Conservation (phyloP, 75 land plant species). For the Chamaecyparis obtusa region DNA sequence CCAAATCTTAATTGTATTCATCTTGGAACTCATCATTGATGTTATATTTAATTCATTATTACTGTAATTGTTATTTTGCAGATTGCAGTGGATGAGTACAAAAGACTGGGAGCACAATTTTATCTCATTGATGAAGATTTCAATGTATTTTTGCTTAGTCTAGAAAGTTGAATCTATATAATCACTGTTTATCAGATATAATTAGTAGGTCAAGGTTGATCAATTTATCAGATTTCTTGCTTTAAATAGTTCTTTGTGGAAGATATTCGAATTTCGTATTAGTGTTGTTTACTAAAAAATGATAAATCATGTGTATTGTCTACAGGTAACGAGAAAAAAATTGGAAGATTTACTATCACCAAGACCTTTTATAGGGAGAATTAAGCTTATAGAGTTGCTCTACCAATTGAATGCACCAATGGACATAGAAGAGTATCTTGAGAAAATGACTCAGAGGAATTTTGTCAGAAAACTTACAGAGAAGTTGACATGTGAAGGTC, state of each 20-base stretch:
- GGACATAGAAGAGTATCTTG: not conserved
- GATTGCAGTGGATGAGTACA: conserved; percentile 46
- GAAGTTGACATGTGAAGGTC: not conserved
- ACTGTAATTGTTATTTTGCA: conserved; percentile 11
- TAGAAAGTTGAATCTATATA: not conserved
- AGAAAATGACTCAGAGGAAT: not conserved
- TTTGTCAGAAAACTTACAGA: conserved; percentile 1
- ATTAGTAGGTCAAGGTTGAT: not conserved
- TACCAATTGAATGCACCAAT: not conserved
- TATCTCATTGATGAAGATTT: conserved; percentile 34
- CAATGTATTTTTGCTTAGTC: conserved; percentile 18
- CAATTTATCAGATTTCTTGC: not conserved
- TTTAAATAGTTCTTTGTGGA: not conserved
- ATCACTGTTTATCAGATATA: not conserved
- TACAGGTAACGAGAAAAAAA: not conserved
- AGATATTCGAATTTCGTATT: not conserved
- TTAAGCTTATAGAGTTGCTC: not conserved
- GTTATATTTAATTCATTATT: not conserved
- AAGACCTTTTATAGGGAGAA: not conserved
- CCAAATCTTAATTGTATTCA: not conserved
- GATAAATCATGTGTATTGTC: not conserved
- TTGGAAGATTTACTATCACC: not conserved
- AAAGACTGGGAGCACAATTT: conserved; percentile 23
- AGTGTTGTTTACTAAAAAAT: not conserved
- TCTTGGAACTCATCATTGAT: not conserved